Percentiles rank a stretch among this genome's conserved stretches.
Evolutionary conservation across 2,329 filamentous ascomycete genomes (phyloP).

Genomic region (Diaporthe destruens): DNA sequence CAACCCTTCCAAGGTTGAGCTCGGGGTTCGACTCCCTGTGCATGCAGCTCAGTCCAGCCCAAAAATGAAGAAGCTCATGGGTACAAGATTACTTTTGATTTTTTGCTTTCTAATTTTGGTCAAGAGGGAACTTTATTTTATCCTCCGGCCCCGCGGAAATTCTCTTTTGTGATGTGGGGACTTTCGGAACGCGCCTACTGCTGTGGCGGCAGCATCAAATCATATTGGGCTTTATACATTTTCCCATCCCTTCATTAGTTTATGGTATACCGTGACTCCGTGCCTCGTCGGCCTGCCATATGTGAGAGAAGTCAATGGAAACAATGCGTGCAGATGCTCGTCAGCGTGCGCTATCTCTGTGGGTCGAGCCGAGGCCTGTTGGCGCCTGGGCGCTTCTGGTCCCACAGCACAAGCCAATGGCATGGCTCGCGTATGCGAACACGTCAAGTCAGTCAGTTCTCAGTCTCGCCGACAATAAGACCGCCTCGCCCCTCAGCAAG

Average conservation of each 20-base stretch:
- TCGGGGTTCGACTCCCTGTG: slow-evolving; percentile 11
- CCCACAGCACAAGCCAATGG: slow-evolving; percentile 6
- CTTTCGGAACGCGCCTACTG: background rate
- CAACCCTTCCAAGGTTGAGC: slow-evolving; percentile 29
- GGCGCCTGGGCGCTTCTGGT: background rate
- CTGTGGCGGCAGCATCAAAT: background rate
- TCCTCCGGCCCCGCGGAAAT: background rate
- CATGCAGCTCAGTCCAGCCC: too few species aligned
- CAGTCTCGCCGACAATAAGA: background rate
- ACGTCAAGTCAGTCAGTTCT: background rate
- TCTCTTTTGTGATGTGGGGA: background rate
- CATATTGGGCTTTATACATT: background rate
- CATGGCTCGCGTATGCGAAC: background rate
- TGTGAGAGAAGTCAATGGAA: background rate
- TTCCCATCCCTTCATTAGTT: background rate
- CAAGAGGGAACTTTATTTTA: too few species aligned
- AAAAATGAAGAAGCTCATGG: too few species aligned
- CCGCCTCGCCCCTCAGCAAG: background rate
- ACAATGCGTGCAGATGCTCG: background rate
- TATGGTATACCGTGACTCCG: too few species aligned
- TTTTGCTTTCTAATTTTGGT: background rate
- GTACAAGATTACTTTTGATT: background rate
- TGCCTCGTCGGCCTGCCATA: background rate
- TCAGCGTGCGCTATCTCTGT: background rate
- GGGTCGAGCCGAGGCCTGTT: background rate